Conservation (phyloP, 2,329 filamentous ascomycete genomes). For the Aspergillus alliaceus region DNA sequence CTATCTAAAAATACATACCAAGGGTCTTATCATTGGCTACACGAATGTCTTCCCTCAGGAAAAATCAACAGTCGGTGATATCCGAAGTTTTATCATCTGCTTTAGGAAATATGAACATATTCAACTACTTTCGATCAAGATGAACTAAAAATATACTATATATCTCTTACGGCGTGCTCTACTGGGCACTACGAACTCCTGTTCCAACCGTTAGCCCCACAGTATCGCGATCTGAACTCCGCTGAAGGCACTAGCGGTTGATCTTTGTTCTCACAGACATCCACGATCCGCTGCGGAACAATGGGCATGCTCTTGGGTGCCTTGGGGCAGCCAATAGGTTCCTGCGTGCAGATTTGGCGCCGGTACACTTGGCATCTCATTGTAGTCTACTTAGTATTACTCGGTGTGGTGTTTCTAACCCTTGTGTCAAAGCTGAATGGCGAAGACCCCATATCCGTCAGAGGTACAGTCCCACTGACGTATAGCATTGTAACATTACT, state of each 20-base stretch:
- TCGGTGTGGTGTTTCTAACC: not conserved
- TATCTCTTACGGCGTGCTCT: not conserved
- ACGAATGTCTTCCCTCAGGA: no score
- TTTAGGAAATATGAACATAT: not conserved
- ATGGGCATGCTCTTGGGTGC: not conserved
- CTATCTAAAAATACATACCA: not conserved
- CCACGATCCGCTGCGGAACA: not conserved
- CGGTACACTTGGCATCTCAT: not conserved
- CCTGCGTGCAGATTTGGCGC: not conserved
- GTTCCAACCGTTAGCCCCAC: not conserved
- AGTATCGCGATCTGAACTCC: not conserved
- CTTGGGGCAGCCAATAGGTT: not conserved
- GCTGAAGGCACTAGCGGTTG: not conserved
- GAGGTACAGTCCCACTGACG: not conserved
- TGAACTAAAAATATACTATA: not conserved
- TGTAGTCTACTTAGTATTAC: not conserved
- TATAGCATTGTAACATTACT: not conserved
- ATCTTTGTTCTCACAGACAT: constrained; percentile 1
- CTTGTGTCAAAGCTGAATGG: not conserved
- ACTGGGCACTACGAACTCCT: not conserved
- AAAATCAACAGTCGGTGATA: not conserved
- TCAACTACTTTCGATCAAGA: not conserved
- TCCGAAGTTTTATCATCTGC: not conserved
- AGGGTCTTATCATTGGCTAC: not conserved
- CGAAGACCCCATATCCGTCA: not conserved